Base-by-base conservation (phyloP, 352 stramenopile genomes). In the Phytophthora pluvialis region DNA sequence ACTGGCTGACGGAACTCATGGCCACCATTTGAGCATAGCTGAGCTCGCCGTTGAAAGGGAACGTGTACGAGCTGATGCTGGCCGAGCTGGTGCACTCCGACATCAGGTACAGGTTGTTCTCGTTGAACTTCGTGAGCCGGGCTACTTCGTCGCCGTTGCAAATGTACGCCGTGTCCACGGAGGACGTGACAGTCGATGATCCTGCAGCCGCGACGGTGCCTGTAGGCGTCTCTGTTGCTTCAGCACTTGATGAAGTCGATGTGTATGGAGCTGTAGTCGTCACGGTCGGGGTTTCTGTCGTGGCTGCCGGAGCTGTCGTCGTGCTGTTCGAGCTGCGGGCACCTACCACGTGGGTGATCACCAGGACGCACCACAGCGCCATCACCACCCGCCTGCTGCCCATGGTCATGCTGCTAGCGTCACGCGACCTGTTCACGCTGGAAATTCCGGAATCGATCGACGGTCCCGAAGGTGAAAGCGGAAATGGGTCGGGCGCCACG, bases 1-100 rank as follows among this genome's bases (percentile, higher is more conserved):
- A 78, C 45, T 64, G 47, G 6, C 25, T 40, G 5, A 67, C 46
- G 15, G 40, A 6, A 40, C 70, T 67, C 70, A 78, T 72, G 25
- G 70, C 60, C 32, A 72, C 47, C 60, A 75, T 60, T 48, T 78
- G 70, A 47, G 60, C 65, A 26, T 70, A 75, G 29, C 55, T 62
- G 39, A 75, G 51, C 65, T 48, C 46, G n/a, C 70, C 70, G 35
- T 72, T 75, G 26, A 75, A 67, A 3, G 70, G 70, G 29, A 78
- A 78, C 21, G 58, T 55, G 52, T 78, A 78, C 9, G 42, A 63
- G 42, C n/a, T 64, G 40, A 62, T 61, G 1, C 65, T 66, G 6
- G 65, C 60, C 13, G 48, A 61, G 25, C 33, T 47, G 16, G 36
- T 67, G 45, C 70, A 78, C 32, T 47, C 43, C 40, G 60, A 54